phyloP scores from a whole-genome alignment of 192 early-diverging fungal genomes.

The Linnemannia elongata region DNA sequence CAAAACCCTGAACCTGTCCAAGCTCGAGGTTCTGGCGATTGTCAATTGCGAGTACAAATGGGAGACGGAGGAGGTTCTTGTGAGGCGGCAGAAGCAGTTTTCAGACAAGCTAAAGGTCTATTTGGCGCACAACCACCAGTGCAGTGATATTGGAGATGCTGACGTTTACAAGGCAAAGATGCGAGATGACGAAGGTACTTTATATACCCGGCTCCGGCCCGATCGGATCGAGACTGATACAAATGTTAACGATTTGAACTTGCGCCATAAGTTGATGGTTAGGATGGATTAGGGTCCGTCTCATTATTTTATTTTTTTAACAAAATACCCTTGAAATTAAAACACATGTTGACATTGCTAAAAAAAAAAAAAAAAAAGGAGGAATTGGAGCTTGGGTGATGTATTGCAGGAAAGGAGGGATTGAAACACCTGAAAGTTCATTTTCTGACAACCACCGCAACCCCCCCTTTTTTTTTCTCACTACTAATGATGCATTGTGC shows the following conservation, averaged over 20 bases:
- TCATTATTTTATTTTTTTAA: no score
- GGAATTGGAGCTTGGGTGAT: no score
- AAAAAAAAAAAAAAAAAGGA: no score
- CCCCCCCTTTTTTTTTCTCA: no score
- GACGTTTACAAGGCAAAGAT: not conserved
- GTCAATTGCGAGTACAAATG: not conserved
- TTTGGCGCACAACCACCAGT: not conserved
- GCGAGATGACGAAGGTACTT: not conserved
- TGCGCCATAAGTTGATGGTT: not conserved
- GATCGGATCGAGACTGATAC: not conserved
- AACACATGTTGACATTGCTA: not conserved
- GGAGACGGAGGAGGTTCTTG: not conserved
- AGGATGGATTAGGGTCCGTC: not conserved
- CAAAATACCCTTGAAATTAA: not conserved
- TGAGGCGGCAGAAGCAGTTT: not conserved
- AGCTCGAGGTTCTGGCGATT: not conserved
- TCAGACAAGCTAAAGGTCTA: not conserved
- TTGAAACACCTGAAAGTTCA: no score
- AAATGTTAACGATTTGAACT: not conserved
- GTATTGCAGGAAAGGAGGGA: no score
- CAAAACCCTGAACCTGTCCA: not conserved
- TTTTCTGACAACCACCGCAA: no score
- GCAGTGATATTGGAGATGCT: not conserved
- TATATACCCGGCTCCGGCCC: not conserved
- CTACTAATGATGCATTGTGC: no score